These are phyloP conservation scores for Stephanodiscus minutulus DNA, from an alignment of 108 stramenopile species.

Conservation along the genomic window DNA sequence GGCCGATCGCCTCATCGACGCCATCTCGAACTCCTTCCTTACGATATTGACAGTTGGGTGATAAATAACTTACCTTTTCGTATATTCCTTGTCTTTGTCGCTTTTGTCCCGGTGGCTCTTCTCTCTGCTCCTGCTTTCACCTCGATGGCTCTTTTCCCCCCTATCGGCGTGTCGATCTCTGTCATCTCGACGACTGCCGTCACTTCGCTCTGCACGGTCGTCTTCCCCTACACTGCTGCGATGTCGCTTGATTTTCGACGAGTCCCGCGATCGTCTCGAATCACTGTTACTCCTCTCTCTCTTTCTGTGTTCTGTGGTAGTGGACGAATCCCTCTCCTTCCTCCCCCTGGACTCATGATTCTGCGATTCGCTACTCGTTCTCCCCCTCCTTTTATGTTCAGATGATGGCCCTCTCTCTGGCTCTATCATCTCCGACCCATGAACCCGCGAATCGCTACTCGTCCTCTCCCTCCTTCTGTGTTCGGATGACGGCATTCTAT, in stretches of 20 bases:
- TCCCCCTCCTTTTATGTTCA: conserved; percentile 8
- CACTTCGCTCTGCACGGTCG: not conserved
- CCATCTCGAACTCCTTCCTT: no score
- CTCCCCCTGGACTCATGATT: not conserved
- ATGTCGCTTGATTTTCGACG: conserved; percentile 1
- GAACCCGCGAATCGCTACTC: not conserved
- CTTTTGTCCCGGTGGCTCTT: not conserved
- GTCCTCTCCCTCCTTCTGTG: not conserved
- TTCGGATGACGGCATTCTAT: not conserved
- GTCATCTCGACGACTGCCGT: conserved; percentile 4
- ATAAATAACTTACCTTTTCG: no score
- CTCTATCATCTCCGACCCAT: not conserved
- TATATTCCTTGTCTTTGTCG: not conserved
- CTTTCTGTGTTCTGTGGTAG: conserved; percentile 2
- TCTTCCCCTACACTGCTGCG: no score
- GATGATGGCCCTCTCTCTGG: not conserved
- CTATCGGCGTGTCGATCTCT: conserved; percentile 4
- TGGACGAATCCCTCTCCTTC: not conserved
- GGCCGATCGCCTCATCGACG: no score
- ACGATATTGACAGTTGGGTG: no score
- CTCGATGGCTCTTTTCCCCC: conserved; percentile 4
- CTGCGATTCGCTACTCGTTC: not conserved
- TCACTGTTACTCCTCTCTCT: conserved; percentile 8
- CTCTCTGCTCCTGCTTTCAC: conserved; percentile 3
- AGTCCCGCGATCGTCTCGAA: conserved; percentile 11